Base-by-base conservation (phyloP, 1,139 yeast species). In the Meyerozyma athensensis region DNA sequence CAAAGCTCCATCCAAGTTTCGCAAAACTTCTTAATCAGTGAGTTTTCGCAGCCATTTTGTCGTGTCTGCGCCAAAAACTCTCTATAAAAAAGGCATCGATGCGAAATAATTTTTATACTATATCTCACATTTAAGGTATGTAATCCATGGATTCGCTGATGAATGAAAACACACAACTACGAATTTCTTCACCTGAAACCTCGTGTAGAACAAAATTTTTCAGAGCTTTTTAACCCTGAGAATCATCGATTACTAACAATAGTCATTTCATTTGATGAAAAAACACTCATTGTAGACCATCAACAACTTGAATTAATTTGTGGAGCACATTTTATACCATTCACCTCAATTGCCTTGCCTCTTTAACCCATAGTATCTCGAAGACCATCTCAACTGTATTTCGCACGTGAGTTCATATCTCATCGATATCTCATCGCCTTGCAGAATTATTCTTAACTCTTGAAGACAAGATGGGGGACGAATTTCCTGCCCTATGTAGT, bases 181-280 rank as follows among this genome's bases (percentile, higher is more conserved):
- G 82, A 77, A 77, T 77, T 77, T 77, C 82, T 77, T 77, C 82
- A 74, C 66, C 82, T 74, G 82, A 77, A 72, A 46, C 49, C 52
- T 64, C 71, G 63, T 74, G 80, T 72, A 68, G 79, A 74, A 52
- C 59, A 57, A 71, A 43, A 64, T 59, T 54, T 70, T 65, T 67
- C 80, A 75, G 82, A 77, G 82, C 82, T 77, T 77, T 77, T 77
- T 77, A 77, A 77, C 81, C 71, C 82, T 77, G 82, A 76, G 48
- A 26, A 18, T 18, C 18, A 19, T 19, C 28, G 36, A 35, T 26
- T 18, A 9, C 26, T 43, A 41, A 43, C 38, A 24, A 22, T 10
- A 19, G 32, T 12, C 28, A 24, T 10, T 24, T 24, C 4, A 4
- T 24, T n/a, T 24, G 22, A 19, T 19, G 6, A 24, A 17, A 12